Conservation (phyloP, 2,329 filamentous ascomycete genomes). For the Cladosporium sphaerospermum region DNA sequence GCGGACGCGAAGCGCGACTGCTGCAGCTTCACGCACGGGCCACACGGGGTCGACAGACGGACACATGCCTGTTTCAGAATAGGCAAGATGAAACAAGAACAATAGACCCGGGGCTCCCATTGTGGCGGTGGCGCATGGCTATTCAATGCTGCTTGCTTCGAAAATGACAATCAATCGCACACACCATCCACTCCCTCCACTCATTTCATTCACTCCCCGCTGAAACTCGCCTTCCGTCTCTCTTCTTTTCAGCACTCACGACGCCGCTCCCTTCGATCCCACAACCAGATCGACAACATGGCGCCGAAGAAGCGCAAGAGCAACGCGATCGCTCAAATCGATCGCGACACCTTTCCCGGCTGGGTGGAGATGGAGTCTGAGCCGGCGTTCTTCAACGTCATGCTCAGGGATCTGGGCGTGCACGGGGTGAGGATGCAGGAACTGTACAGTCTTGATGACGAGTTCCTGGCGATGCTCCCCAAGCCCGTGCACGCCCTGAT, state of each 20-base stretch:
- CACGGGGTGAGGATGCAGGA: slow-evolving; percentile 68
- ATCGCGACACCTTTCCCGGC: slow-evolving; percentile 59
- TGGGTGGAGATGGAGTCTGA: slow-evolving; percentile 88
- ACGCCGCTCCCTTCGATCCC: not conserved
- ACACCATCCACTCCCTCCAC: too few species aligned
- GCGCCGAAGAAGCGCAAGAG: slow-evolving; percentile 15
- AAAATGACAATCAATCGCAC: too few species aligned
- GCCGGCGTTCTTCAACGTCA: slow-evolving; percentile 78
- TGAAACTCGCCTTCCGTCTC: slow-evolving; percentile 4
- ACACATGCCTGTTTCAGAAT: too few species aligned
- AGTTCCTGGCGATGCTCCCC: slow-evolving; percentile 56
- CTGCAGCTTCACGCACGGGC: too few species aligned
- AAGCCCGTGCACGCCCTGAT: slow-evolving; percentile 79
- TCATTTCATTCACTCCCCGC: too few species aligned
- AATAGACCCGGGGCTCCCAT: too few species aligned
- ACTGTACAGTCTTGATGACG: slow-evolving; percentile 65
- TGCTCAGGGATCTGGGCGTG: slow-evolving; percentile 73
- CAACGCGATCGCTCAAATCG: slow-evolving; percentile 22
- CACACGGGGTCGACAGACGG: too few species aligned
- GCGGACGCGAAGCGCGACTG: too few species aligned
- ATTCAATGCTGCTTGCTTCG: too few species aligned
- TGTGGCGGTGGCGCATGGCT: too few species aligned
- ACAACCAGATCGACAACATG: slow-evolving; percentile 22
- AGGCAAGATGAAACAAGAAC: too few species aligned
- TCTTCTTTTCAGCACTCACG: slow-evolving; percentile 3